These are phyloP conservation scores for Xylariaceae sp. DNA, from an alignment of 2,329 filamentous ascomycete species.

Conservation along the genomic window DNA sequence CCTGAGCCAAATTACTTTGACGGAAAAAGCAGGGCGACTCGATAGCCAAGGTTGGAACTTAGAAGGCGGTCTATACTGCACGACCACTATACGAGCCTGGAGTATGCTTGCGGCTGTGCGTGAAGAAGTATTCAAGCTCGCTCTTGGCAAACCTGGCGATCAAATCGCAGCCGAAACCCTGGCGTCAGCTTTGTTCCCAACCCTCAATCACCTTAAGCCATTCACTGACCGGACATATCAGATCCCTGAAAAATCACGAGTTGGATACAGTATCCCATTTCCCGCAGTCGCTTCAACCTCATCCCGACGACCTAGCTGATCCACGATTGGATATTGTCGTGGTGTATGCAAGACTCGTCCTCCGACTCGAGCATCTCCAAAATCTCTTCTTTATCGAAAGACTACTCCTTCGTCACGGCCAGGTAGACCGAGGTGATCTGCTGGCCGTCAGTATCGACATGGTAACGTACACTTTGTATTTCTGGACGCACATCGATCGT, in stretches of 20 bases:
- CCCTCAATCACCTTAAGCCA: no score
- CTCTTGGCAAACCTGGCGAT: constrained; percentile 48
- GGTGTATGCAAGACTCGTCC: constrained; percentile 53
- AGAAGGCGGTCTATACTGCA: constrained; percentile 39
- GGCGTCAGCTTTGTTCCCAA: no score
- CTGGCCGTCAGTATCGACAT: constrained; percentile 54
- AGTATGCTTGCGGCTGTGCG: constrained; percentile 54
- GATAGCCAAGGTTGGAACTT: constrained; percentile 50
- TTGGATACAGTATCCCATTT: constrained; percentile 43
- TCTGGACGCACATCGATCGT: constrained; percentile 57
- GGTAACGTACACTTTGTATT: constrained; percentile 51
- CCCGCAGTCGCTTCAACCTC: constrained; percentile 47
- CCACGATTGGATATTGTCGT: constrained; percentile 38
- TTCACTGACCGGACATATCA: constrained; percentile 20
- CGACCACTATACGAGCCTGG: constrained; percentile 41
- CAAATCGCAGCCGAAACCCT: no score
- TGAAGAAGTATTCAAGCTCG: constrained; percentile 65
- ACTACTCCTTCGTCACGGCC: constrained; percentile 54
- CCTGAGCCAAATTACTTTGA: constrained; percentile 35
- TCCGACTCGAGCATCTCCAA: constrained; percentile 57
- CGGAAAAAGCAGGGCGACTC: constrained; percentile 36
- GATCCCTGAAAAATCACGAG: constrained; percentile 46
- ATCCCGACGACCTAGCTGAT: constrained; percentile 47
- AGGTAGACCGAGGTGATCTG: constrained; percentile 46
- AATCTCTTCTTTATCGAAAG: constrained; percentile 65